Evolutionary conservation across 352 stramenopile species (phyloP).

Genomic region (Globisporangium takayamanum): DNA sequence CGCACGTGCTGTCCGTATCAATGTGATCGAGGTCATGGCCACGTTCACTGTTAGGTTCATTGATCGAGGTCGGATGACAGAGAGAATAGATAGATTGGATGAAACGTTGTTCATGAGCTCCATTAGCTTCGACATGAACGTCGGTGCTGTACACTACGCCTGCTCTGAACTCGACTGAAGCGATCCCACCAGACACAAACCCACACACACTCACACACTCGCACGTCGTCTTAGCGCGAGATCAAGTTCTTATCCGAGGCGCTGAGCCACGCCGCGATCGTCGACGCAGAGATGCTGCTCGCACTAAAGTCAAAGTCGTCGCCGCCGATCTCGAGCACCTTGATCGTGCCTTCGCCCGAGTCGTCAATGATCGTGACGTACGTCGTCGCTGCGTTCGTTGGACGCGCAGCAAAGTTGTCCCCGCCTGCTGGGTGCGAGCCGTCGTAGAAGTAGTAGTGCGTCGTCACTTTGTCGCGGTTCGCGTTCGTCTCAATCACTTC

Average conservation of each 20-base stretch:
- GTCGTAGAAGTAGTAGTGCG: conserved; percentile 74
- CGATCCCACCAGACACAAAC: background rate
- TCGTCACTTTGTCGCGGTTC: conserved; percentile 46
- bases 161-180: too few species aligned
- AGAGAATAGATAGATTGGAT: too few species aligned
- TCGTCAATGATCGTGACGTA: conserved; percentile 53
- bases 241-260: conserved; percentile 32
- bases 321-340: conserved; percentile 36
- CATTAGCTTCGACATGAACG: too few species aligned
- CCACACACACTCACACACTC: background rate
- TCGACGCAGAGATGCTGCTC: conserved; percentile 20
- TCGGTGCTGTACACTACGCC: too few species aligned
- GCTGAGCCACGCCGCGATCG: conserved; percentile 28
- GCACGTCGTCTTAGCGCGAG: conserved; percentile 4
- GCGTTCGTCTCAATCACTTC: conserved; percentile 67
- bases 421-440: conserved; percentile 29
- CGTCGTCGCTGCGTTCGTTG: conserved; percentile 25
- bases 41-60: too few species aligned
- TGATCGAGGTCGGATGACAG: too few species aligned
- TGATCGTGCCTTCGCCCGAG: conserved; percentile 25
- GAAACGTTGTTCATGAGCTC: too few species aligned
- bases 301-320: conserved; percentile 36
- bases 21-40: too few species aligned
- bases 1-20: too few species aligned
- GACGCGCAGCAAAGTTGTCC: conserved; percentile 36